Evolutionary conservation across 139 green algal species (phyloP).

Genomic region (Mesotaenium endlicherianum): DNA sequence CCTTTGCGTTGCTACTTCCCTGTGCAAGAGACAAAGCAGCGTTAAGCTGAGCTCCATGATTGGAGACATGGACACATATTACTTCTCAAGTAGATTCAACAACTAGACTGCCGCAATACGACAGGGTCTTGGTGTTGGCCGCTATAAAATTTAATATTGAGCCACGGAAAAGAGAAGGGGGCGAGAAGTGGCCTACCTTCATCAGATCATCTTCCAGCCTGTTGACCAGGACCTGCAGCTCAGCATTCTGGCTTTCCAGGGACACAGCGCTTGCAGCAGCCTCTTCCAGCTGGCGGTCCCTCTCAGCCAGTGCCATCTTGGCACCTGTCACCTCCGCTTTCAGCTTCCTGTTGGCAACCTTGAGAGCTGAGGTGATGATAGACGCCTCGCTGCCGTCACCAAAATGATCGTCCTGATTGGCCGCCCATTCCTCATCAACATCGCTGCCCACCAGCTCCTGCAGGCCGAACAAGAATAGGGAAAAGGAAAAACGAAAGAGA

Average conservation of each 20-base stretch:
- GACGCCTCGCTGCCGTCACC: slow-evolving; percentile 3
- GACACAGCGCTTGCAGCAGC: slow-evolving; percentile 67
- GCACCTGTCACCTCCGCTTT: slow-evolving; percentile 84
- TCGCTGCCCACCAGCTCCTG: slow-evolving; percentile 8
- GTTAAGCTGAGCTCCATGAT: too few relatives aligned
- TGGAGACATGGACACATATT: too few relatives aligned
- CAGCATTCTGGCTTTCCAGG: slow-evolving; percentile 38
- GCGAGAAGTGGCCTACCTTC: too few relatives aligned
- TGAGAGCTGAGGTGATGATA: slow-evolving; percentile 4
- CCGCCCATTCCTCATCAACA: neutral
- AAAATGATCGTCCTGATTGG: neutral
- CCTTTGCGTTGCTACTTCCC: too few relatives aligned
- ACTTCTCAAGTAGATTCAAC: too few relatives aligned
- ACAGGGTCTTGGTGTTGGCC: too few relatives aligned
- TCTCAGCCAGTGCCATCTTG: slow-evolving; percentile 45
- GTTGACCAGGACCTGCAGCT: slow-evolving; percentile 28
- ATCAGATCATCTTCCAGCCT: slow-evolving; percentile 49
- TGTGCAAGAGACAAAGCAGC: too few relatives aligned
- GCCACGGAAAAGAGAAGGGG: too few relatives aligned
- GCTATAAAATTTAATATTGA: too few relatives aligned
- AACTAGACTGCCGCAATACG: too few relatives aligned
- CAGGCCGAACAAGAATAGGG: too few relatives aligned
- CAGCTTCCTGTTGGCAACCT: slow-evolving; percentile 76
- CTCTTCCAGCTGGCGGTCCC: slow-evolving; percentile 58
- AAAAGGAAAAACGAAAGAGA: too few relatives aligned